Base-by-base conservation (phyloP, 495 filamentous ascomycete species). In the Penicillium pancosmium region DNA sequence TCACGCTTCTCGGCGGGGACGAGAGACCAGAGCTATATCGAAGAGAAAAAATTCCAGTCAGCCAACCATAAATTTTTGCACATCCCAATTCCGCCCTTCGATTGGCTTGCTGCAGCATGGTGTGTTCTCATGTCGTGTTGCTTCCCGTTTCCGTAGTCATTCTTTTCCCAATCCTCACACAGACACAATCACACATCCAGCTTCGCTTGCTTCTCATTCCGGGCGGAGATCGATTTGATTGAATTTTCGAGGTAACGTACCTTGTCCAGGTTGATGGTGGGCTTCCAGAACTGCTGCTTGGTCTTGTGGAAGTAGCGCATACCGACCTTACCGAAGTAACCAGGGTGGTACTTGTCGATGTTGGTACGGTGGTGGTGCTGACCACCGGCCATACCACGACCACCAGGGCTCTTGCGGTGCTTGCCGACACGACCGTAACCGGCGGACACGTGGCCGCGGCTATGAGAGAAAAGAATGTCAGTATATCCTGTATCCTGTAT, bases 241-340 rank as follows among this genome's bases (percentile, higher is more conserved):
- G 55, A 52, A 41, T 23, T 23, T 23, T 23, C 31, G 43, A 41
- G 51, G 21, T 54, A 60, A 78, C 76, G 70, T 80, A 92, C 89
- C 88, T 93, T 95, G 76, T 95, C 91, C 68, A 95, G 78, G 79
- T 95, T 95, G 86, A 95, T 85, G 52, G 86, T 83, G 62, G 91
- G 91, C 80, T 92, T 94, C 92, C 92, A 97, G 85, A 90, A 91
- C 65, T 91, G 88, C 82, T 91, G 91, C 67, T 85, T 81, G 72
- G 86, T 84, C 82, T 91, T 91, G 84, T 95, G 92, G 88, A 95
- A 84, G 83, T 94, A 92, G 64, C 92, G 81, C 92, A 96, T 97
- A 83, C 92, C 92, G 60, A 96, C 92, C 83, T 96, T 97, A 79
- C 92, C 92, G 80, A 96, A 97, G 88, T 95, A 96, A 88, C 91